These are phyloP conservation scores for Boletellus ananas DNA, from an alignment of 768 basidiomycete genomes.

Conservation along the genomic window DNA sequence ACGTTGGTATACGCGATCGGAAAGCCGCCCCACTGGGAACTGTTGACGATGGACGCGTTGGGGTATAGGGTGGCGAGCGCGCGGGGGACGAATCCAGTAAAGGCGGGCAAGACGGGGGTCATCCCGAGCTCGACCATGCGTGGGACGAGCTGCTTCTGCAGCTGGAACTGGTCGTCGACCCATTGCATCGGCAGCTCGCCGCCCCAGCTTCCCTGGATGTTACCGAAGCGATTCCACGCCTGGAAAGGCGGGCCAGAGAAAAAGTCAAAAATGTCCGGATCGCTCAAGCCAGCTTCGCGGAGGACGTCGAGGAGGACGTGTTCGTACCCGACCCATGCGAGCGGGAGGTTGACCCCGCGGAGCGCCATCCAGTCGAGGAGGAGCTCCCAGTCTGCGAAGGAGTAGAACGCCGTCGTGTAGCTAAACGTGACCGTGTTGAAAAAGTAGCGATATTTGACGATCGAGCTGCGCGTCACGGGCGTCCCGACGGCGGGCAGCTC, in stretches of 20 bases:
- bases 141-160: slow-evolving; percentile 35
- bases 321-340: slow-evolving; percentile 42
- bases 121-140: slow-evolving; percentile 42
- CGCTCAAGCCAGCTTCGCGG: slow-evolving; percentile 35
- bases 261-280: slow-evolving; percentile 34
- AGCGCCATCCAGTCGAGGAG: slow-evolving; percentile 42
- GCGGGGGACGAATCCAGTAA: slow-evolving; percentile 40
- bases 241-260: slow-evolving; percentile 39
- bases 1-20: slow-evolving; percentile 32
- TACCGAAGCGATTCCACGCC: slow-evolving; percentile 43
- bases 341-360: slow-evolving; percentile 39
- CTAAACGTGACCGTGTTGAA: slow-evolving; percentile 43
- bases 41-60: slow-evolving; percentile 34
- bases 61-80: slow-evolving; percentile 30
- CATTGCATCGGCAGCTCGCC: slow-evolving; percentile 35
- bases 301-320: slow-evolving; percentile 35
- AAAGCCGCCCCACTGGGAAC: slow-evolving; percentile 36
- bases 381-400: slow-evolving; percentile 37
- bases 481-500: slow-evolving; percentile 30
- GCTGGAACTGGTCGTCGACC: slow-evolving; percentile 35
- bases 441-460: slow-evolving; percentile 40
- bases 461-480: slow-evolving; percentile 29
- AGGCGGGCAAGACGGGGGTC: slow-evolving; percentile 40
- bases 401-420: slow-evolving; percentile 39
- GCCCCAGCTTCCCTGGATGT: slow-evolving; percentile 40